Evolutionary conservation across 176 grass and related monocot genomes (phyloP), one percentile per base, ranked within the genome.

Genomic region (Carex scoparia): DNA sequence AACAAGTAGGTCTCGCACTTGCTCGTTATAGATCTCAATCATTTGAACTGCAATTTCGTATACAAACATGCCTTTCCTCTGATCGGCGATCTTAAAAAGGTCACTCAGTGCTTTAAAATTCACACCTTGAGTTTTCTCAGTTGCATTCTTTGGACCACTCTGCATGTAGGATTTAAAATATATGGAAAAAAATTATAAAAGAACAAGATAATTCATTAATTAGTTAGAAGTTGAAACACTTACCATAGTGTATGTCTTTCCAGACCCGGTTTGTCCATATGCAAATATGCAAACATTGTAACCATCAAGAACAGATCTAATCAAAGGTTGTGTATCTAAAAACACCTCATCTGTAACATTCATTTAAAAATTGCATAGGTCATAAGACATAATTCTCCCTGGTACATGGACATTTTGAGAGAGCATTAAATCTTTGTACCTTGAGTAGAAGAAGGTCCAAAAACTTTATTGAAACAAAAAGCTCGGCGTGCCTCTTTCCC

Each of bases 271-370:
- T 91, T 99, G 96, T 59, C 96, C 96, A 85, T 99, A 99, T 75
- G 96, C 96, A 80, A 99, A 99, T 89, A 99, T 99, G 71, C 96
- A 99, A 69, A 99, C 96, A 84, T 99, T 99, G 84, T 95, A 99
- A 64, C 96, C 96, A 87, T 99, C 96, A 87, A 99, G 91, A 78
- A 99, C 91, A 1, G 96, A 99, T 31, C 93, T 94, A 90, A 99
- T 96, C 32, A 99, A 94, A 73, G 96, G 93, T 59, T 89, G 93
- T n/a, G 93, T 99, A 90, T 99, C 96, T 64, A 95, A 87, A 85
- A 99, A 99, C 32, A 99, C 96, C 88, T 95, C 93, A 81, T 94
- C 96, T 99, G 87, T 77, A 91, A 61, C 75, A 73, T 60, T 44
- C 0, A 33, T 60, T 30, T 18, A 73, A 75, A 80, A 87, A 75